Base-by-base conservation (phyloP, 2,329 filamentous ascomycete genomes). In the Nothomitra cinnamomea region DNA sequence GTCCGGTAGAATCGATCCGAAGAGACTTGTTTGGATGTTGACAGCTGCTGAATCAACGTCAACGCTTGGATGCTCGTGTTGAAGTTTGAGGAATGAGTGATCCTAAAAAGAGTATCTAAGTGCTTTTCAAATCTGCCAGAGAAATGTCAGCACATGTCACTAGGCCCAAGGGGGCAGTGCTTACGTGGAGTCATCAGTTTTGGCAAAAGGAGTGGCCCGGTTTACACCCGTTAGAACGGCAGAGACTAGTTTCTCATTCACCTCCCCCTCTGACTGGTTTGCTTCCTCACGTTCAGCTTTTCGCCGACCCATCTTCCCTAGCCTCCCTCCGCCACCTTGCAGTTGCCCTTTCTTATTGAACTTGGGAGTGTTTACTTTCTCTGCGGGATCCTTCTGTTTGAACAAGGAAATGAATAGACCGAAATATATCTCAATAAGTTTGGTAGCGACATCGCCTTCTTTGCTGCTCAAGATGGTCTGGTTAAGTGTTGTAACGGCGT, bases 41-140 rank as follows among this genome's bases (percentile, higher is more conserved):
- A 86, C 25, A 98, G 77, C 66, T 96, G 92, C 65, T 96, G 92
- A 59, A 98, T 94, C 49, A 98, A 73, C 70, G 95, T 84, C 58
- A 98, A 77, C 35, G 92, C 90, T 68, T 98, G 92, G 38, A 98
- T 87, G 64, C 88, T 92, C 0, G 92, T 98, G 70, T 96, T 98
- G 76, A 98, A 96, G 67, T 98, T 98, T 54, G 90, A 87, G 0
- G 90, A 96, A 68, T 98, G 92, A 0, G 92, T 94, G 62, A 98
- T 92, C 61, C 81, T 83, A 76, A 95, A 98, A 24, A 98, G 76
- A 2, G 90, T 95, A 64, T 96, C 85, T 55, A 98, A 78, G 63
- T 98, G 90, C 55, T 83, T 81, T 62, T 94, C 86, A 59, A 96
- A 79, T 22, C 81, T 85, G 58, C 42, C 55, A 25, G 36, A 19